These are phyloP conservation scores for Auricularia cornea DNA, from an alignment of 768 basidiomycete species.

Conservation along the genomic window DNA sequence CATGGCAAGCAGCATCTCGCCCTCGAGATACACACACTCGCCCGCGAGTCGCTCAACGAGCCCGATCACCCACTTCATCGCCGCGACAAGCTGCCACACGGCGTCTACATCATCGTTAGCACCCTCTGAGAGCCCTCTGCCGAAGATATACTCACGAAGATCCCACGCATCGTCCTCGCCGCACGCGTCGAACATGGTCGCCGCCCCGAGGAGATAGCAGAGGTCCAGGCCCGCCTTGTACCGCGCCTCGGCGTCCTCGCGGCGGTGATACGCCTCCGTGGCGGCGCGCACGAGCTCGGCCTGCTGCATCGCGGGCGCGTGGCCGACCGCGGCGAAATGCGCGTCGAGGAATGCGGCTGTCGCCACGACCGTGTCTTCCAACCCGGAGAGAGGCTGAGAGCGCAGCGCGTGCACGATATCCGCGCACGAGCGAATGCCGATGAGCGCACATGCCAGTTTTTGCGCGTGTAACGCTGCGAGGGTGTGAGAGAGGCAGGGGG, in stretches of 20 bases:
- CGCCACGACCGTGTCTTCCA: neutral
- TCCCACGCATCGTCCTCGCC: neutral
- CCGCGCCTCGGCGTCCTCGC: neutral
- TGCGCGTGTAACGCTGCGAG: neutral
- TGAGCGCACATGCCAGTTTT: neutral
- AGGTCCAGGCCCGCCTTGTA: neutral
- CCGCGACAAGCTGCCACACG: neutral
- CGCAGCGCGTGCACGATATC: neutral
- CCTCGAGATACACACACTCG: neutral
- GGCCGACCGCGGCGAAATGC: too few species aligned
- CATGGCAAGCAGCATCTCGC: neutral
- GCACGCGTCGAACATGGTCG: neutral
- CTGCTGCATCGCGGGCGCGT: neutral
- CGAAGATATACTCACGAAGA: neutral
- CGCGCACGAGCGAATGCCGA: neutral
- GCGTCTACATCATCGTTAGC: neutral
- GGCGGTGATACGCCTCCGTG: neutral
- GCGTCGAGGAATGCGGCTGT: constrained; percentile 7
- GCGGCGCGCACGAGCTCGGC: neutral
- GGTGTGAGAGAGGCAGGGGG: neutral
- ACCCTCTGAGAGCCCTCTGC: neutral
- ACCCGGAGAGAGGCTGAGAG: neutral
- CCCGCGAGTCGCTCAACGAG: neutral
- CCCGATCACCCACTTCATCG: neutral
- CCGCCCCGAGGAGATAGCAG: neutral